Conservation (phyloP, 805 yeast species). For the Metschnikowia sp. region DNA sequence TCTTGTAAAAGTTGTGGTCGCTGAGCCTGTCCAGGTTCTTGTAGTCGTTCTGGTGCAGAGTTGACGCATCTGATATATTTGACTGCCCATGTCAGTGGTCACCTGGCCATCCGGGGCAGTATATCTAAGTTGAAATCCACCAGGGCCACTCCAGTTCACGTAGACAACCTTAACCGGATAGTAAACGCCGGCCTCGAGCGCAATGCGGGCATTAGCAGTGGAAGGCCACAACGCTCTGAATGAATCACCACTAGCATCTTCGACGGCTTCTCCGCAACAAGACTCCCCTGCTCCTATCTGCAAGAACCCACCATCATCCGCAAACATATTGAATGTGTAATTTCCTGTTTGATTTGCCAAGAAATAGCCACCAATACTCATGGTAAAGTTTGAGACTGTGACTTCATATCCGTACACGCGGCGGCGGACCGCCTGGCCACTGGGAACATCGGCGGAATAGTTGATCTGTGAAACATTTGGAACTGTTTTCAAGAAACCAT, state of each 20-base stretch:
- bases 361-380: constrained; percentile 8
- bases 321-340: constrained; percentile 3
- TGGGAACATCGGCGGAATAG: neutral
- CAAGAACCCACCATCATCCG: constrained; percentile 9
- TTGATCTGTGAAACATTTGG: neutral
- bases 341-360: constrained; percentile 7
- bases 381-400: constrained; percentile 6
- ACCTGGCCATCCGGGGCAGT: constrained; percentile 1
- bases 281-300: constrained; percentile 6
- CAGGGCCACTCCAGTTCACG: constrained; percentile 5
- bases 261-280: constrained; percentile 6
- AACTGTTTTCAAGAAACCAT: neutral
- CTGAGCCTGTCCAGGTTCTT: constrained; percentile 3
- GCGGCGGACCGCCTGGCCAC: neutral
- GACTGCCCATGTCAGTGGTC: constrained; percentile 1
- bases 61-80: neutral
- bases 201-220: constrained; percentile 1
- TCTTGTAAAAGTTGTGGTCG: neutral
- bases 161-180: constrained; percentile 7
- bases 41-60: constrained; percentile 2
- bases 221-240: constrained; percentile 4
- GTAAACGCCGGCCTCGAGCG: constrained; percentile 4
- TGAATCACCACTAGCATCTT: constrained; percentile 1
- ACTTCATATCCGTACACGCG: constrained; percentile 1
- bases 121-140: constrained; percentile 2